Evolutionary conservation across 495 filamentous ascomycete species (phyloP), one percentile per base, ranked within the genome.

Genomic region (Annulohypoxylon maeteangense): DNA sequence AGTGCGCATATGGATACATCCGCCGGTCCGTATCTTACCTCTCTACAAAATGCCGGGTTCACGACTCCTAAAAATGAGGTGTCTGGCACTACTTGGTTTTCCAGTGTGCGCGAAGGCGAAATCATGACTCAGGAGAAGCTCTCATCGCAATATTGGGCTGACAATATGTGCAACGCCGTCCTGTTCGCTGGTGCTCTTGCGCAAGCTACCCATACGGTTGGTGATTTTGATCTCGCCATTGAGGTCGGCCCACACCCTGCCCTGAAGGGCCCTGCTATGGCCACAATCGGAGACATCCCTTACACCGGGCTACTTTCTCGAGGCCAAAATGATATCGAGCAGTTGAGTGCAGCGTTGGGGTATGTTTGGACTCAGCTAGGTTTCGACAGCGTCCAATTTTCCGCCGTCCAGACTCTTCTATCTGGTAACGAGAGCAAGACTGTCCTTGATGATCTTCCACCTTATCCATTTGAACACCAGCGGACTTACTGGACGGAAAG

Each of bases 161-260:
- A 67, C 23, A 87, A 87, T 36, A 79, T 87, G 79, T 54, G 79
- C 5, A 75, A 76, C 1, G 76, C 83, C 0, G 87, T 90, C 2
- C 62, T 84, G 1, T 89, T 89, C 62, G 70, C 74, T 0, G 70
- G 86, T 22, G 86, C 86, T 4, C 31, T 88, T 6, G 34, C 54
- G n/a, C 7, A 7, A 0, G 78, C 77, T 0, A 1, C 70, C 0
- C 12, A 7, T 0, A 20, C 34, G 0, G 20, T 51, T 11, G 45
- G 55, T 0, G 58, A n/a, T 0, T 75, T 81, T n/a, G 72, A 76
- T 54, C 20, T 81, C 0, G 75, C 55, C 29, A 8, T 88, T 2
- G 87, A 88, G 58, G 64, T 88, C 42, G 87, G 87, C 0, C 85
- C 86, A 0, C 87, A 88, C 55, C 80, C 85, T 0, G 80, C 86